Base-by-base conservation (phyloP, 2,329 filamentous ascomycete genomes). In the Cytospora leucostoma region DNA sequence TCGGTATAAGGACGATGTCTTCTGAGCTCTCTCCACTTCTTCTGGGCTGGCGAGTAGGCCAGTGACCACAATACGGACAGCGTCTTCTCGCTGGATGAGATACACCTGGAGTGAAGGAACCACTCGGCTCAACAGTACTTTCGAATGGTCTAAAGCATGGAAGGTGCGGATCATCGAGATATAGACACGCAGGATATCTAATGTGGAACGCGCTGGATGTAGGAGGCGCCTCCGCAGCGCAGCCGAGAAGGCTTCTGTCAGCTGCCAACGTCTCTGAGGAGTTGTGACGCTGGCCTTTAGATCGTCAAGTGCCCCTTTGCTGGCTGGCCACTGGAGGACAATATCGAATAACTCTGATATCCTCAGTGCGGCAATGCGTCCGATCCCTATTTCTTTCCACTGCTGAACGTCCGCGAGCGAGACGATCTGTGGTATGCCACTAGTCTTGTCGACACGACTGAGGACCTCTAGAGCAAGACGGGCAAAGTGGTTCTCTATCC, bases 121-220 rank as follows among this genome's bases (percentile, higher is more conserved):
- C 52, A 93, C 89, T 47, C 90, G 84, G 70, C 91, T 88, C 3
- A 94, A 80, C 7, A 94, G 78, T 1, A 94, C 91, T 66, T 91
- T 91, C 56, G 90, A 91, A 56, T 89, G 84, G 70, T 94, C 91
- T 4, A 94, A 79, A 33, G 85, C 83, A 70, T 91, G 88, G 68
- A 93, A 92, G 0, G 89, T 88, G 64, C 87, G 85, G 65, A 94
- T 93, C 77, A 93, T 89, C 67, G 85, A 87, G 64, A 93, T 91
- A 74, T 94, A 94, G 3, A 89, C 87, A 68, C 88, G 87, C 56
- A 94, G 74, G 38, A 94, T 92, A 65, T 91, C 86, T 3, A 90
- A 81, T 1, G 91, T 93, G 19, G 89, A 92, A 49, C 88, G 83
- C 3, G 90, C 91, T 1, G 91, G 88, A 70, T 94, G 90, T 12